Evolutionary conservation across 768 basidiomycete species (phyloP), one percentile per base, ranked within the genome.

Genomic region (Hypsizygus marmoreus): DNA sequence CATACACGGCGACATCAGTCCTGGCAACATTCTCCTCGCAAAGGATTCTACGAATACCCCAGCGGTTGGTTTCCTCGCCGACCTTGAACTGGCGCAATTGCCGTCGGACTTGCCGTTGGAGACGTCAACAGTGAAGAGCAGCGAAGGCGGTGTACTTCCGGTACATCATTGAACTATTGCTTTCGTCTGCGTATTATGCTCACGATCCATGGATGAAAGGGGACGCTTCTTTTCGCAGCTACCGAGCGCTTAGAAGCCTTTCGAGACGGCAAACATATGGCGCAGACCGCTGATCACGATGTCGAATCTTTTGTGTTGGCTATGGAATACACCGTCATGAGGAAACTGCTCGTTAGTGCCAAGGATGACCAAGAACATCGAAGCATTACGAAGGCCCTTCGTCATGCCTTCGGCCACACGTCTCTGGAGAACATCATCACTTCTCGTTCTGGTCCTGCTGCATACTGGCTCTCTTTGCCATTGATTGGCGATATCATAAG

Each of bases 1-100:
- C 30, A 39, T 68, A 2, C 66, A 69, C 30, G 53, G 64, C 4
- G 63, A 70, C 35, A 49, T 69, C 38, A 70, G 64, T 47, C 58
- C 60, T 22, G 66, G 67, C 10, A 69, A 68, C 35, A 54, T 71
- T 5, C 57, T 70, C 13, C 61, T 70, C 10, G 28, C 43, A 8
- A 29, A 22, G 4, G 30, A 9, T 36, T n/a, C n/a, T n/a, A n/a
- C 11, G 16, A 17, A 45, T 19, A 11, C n/a, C 22, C 16, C 33
- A 29, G 25, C 30, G 11, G 14, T 25, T 19, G 43, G 34, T 16
- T 45, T 37, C 43, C 28, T 45, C 28, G 28, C 34, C 24, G 34
- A 45, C 26, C 34, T 45, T 23, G 43, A 45, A 25, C 37, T 37
- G 17, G 43, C 34, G 20, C 24, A 25, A 19, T 45, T 19, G 20